Percentiles rank a stretch among this genome's conserved stretches.
phyloP scores from a whole-genome alignment of 179 eudicot species.

The Vitellaria paradoxa region DNA sequence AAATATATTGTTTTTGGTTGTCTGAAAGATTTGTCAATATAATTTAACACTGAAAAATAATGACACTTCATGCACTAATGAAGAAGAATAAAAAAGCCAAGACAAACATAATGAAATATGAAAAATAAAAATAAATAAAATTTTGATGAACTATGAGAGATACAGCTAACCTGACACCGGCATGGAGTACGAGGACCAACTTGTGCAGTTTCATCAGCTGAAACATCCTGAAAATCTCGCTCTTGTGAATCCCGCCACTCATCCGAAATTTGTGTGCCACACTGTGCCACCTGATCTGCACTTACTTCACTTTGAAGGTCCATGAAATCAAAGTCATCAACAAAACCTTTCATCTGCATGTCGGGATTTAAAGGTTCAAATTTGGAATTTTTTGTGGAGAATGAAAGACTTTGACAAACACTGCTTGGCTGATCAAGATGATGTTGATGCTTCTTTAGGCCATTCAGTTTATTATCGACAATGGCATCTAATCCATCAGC shows the following conservation, averaged over 20 bases:
- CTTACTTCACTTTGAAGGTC: constrained; percentile 19
- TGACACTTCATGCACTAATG: constrained; percentile 2
- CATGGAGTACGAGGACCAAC: constrained; percentile 87
- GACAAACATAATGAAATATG: background rate
- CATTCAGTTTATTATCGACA: constrained; percentile 30
- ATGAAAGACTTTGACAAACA: constrained; percentile 35
- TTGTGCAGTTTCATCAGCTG: constrained; percentile 59
- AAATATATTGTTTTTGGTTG: background rate
- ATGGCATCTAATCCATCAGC: constrained; percentile 43
- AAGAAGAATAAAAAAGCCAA: background rate
- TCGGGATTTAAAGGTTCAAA: constrained; percentile 49
- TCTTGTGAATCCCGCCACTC: constrained; percentile 92
- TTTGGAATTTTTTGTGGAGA: constrained; percentile 38
- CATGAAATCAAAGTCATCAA: constrained; percentile 53
- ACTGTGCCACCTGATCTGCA: constrained; percentile 30
- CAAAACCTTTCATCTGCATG: constrained; percentile 74
- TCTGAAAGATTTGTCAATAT: background rate
- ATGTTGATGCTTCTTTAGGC: constrained; percentile 1
- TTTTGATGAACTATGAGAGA: background rate
- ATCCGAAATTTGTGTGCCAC: constrained; percentile 33
- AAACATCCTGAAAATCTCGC: constrained; percentile 52
- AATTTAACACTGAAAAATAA: background rate
- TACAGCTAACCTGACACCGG: constrained; percentile 77
- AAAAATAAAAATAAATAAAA: constrained; percentile 3
- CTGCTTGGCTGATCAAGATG: constrained; percentile 13